phyloP scores from a whole-genome alignment of 495 filamentous ascomycete genomes.

The Aspergillus diversus region DNA sequence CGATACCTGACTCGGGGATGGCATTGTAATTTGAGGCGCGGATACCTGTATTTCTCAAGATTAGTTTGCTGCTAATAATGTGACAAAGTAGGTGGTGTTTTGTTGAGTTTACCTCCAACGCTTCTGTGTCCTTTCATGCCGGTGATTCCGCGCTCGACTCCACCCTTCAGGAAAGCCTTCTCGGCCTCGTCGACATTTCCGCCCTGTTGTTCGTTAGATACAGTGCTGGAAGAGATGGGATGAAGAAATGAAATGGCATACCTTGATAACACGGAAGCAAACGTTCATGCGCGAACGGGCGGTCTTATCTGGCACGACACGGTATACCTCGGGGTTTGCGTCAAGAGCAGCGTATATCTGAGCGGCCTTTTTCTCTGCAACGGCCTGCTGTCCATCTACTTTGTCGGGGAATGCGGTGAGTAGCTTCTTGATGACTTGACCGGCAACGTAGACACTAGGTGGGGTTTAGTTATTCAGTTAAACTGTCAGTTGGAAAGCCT shows the following conservation, averaged over 20 bases:
- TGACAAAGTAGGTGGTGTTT: neutral
- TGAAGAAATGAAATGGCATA: conserved; percentile 21
- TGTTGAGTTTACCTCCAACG: conserved; percentile 67
- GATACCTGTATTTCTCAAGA: conserved; percentile 24
- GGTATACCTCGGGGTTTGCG: conserved; percentile 67
- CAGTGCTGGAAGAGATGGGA: neutral
- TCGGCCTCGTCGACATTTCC: conserved; percentile 66
- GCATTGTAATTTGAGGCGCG: conserved; percentile 59
- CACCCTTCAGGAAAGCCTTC: conserved; percentile 76
- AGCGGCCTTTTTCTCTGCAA: conserved; percentile 70
- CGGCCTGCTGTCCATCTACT: conserved; percentile 45
- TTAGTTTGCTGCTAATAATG: conserved; percentile 6
- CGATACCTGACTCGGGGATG: conserved; percentile 57
- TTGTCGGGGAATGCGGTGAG: conserved; percentile 29
- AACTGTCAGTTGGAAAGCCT: neutral
- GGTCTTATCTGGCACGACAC: conserved; percentile 71
- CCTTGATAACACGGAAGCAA: conserved; percentile 74
- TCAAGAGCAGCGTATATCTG: conserved; percentile 77
- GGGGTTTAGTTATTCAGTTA: conserved; percentile 5
- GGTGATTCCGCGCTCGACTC: conserved; percentile 61
- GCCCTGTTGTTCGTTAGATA: conserved; percentile 23
- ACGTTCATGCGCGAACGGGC: conserved; percentile 89
- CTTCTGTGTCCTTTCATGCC: conserved; percentile 84
- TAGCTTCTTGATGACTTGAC: conserved; percentile 78
- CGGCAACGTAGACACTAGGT: conserved; percentile 76